These are phyloP conservation scores for Stenogyne calaminthoides DNA, from an alignment of 305 asterid genomes.

Conservation along the genomic window DNA sequence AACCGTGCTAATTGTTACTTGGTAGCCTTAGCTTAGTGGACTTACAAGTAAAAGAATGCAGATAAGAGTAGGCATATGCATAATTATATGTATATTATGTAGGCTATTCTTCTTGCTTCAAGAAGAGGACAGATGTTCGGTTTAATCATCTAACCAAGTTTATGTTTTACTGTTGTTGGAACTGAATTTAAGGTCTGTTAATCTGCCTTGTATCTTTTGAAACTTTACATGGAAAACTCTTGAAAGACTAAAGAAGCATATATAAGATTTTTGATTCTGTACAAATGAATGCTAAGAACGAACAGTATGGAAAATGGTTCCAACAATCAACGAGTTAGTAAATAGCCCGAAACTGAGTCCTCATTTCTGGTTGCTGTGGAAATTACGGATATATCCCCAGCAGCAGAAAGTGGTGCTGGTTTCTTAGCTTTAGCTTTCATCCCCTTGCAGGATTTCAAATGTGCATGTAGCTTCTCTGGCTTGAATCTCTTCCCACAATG, in stretches of 20 bases:
- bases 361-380: slow-evolving; percentile 35
- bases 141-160: not conserved
- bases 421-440: slow-evolving; percentile 49
- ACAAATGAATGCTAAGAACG: not conserved
- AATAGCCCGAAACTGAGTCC: slow-evolving; percentile 41
- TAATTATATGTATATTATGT: not conserved
- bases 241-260: not conserved
- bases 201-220: not conserved
- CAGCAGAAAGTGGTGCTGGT: slow-evolving; percentile 9
- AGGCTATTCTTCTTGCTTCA: slow-evolving; percentile 18
- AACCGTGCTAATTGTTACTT: slow-evolving; percentile 3
- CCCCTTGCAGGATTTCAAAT: slow-evolving; percentile 83
- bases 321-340: slow-evolving; percentile 37
- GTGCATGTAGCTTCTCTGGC: slow-evolving; percentile 79
- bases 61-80: slow-evolving; percentile 2
- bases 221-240: not conserved
- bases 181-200: not conserved
- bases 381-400: slow-evolving; percentile 25
- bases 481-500: slow-evolving; percentile 79
- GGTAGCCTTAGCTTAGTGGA: slow-evolving; percentile 16
- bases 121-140: slow-evolving; percentile 11
- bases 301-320: not conserved
- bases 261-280: slow-evolving; percentile 2
- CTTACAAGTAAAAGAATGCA: not conserved
- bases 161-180: not conserved